Base-by-base conservation (phyloP, 164 flowering plant genomes). In the Nelumbo lutea region DNA sequence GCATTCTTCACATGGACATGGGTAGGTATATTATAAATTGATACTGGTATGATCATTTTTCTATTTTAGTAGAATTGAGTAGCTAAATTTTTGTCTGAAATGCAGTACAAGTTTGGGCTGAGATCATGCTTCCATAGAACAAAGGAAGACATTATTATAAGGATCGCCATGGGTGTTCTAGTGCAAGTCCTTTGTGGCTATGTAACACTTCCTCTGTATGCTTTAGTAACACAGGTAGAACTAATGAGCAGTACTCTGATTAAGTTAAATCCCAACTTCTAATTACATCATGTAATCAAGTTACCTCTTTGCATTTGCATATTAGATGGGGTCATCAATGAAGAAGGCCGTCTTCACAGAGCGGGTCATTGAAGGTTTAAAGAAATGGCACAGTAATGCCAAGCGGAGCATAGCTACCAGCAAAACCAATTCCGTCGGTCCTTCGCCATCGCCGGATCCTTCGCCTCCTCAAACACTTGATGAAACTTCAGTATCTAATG, bases 1-100 rank as follows among this genome's bases (percentile, higher is more conserved):
- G 89, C 90, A 67, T 85, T 87, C 79, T 87, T 90, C 70, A 51
- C 82, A 48, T 87, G 92, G 92, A 83, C 83, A 72, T 86, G 87
- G 87, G 96, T 88, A 77, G 42, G 84, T 65, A 68, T 42, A 27
- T 2, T 27, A 27, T 27, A 27, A 27, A 27, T 27, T 27, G 27
- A 27, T 43, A 43, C 42, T 66, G 67, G 3, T 3, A 10, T 46
- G 43, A 44, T 42, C 8, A 8, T 43, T 50, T 55, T 67, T 45
- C 51, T 39, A 48, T 10, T 51, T 14, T 13, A 7, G 6, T 38
- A 51, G 39, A 15, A n/a, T 13, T 42, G 6, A 4, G 5, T 46
- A 27, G 51, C 46, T 13, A 63, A 65, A 51, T 9, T 42, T 59
- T 68, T 38, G 38, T 13, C 66, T 59, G 2, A 47, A 69, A 69